phyloP scores from a whole-genome alignment of 2,329 filamentous ascomycete species.

The Endothia cerciana region DNA sequence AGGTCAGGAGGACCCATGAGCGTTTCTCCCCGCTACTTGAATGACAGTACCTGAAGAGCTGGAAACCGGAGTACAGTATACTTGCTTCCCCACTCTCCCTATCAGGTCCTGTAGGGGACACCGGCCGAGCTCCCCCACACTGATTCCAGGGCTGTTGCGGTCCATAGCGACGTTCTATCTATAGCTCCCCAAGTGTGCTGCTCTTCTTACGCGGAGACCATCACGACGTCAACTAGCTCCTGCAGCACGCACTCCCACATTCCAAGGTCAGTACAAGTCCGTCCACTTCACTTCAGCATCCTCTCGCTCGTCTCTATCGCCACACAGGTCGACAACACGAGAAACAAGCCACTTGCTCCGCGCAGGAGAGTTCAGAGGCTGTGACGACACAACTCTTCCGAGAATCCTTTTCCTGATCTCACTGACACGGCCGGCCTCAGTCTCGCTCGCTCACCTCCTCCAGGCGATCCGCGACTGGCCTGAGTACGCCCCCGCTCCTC shows the following conservation, averaged over 20 bases:
- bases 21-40: not conserved
- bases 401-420: conserved; percentile 2
- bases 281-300: not conserved
- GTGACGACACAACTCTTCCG: conserved; percentile 10
- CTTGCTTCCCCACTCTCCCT: not conserved
- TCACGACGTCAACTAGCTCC: conserved; percentile 8
- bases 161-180: conserved; percentile 12
- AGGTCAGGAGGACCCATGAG: not conserved
- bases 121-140: conserved; percentile 14
- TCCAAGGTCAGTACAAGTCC: not conserved
- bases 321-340: not conserved
- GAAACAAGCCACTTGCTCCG: not conserved
- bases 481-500: not conserved
- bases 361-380: not conserved
- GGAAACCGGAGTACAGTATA: conserved; percentile 2
- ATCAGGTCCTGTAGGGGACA: not conserved
- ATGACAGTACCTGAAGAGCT: not conserved
- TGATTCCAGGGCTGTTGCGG: conserved; percentile 2
- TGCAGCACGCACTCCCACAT: not conserved
- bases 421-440: conserved; percentile 16
- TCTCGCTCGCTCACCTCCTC: not conserved
- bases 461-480: conserved; percentile 5
- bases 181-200: conserved; percentile 12
- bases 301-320: not conserved
- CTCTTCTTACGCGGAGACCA: conserved; percentile 14